phyloP scores from a whole-genome alignment of 257 asterid species.

The Verbena officinalis region DNA sequence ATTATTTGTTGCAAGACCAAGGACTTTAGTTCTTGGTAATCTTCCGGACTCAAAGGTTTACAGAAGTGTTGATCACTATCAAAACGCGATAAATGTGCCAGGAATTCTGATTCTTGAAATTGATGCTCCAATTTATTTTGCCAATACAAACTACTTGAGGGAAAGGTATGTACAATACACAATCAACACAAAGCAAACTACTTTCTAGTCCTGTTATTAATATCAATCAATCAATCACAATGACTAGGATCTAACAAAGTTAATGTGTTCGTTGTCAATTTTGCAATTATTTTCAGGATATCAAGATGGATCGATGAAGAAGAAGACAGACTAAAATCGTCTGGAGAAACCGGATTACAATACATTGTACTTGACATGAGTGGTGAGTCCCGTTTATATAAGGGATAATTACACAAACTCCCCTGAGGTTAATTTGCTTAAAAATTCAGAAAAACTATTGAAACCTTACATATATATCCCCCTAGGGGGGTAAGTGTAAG shows the following conservation, averaged over 20 bases:
- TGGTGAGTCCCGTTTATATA: conserved; percentile 56
- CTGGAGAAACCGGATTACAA: conserved; percentile 58
- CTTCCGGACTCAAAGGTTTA: conserved; percentile 72
- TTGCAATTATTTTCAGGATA: conserved; percentile 44
- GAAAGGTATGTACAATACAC: conserved; percentile 60
- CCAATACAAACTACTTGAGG: conserved; percentile 86
- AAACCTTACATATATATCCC: too few species aligned
- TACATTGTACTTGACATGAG: conserved; percentile 79
- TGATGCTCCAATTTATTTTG: conserved; percentile 90
- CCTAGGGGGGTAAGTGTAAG: too few species aligned
- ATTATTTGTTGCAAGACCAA: conserved; percentile 88
- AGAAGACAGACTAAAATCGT: conserved; percentile 65
- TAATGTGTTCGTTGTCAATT: neutral
- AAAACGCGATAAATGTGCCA: conserved; percentile 54
- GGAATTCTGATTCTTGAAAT: conserved; percentile 84
- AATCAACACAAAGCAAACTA: too few species aligned
- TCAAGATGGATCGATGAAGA: conserved; percentile 92
- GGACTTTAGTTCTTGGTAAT: conserved; percentile 76
- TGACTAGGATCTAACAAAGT: neutral
- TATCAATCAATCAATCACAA: neutral
- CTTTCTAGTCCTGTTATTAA: too few species aligned
- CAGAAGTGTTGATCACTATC: conserved; percentile 80
- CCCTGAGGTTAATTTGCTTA: neutral
- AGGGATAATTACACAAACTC: too few species aligned
- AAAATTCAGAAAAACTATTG: too few species aligned